Evolutionary conservation across 441 rosid species (phyloP).

Genomic region (Biscutella auriculata): DNA sequence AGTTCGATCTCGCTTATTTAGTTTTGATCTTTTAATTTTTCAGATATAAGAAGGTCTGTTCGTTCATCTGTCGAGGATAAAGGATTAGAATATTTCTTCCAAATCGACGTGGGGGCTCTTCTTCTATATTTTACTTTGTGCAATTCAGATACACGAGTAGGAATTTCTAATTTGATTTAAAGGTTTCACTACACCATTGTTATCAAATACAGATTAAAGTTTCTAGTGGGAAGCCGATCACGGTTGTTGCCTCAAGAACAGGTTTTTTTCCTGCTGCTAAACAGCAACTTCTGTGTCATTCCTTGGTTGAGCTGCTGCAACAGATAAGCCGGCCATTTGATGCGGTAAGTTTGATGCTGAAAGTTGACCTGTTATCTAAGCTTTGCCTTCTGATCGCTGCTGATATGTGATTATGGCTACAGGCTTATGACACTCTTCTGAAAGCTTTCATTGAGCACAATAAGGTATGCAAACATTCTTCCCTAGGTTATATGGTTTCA

Average conservation of each 20-base stretch:
- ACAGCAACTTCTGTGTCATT: conserved; percentile 42
- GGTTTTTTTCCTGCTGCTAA: conserved; percentile 71
- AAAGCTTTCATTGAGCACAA: conserved; percentile 72
- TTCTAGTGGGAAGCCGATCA: conserved; percentile 66
- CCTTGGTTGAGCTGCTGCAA: conserved; percentile 55
- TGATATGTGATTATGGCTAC: conserved; percentile 19
- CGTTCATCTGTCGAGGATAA: conserved; percentile 80
- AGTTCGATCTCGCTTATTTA: neutral
- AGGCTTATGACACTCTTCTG: conserved; percentile 67
- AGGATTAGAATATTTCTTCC: conserved; percentile 70
- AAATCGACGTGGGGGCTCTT: conserved; percentile 62
- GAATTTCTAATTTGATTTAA: neutral
- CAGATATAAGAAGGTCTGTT: conserved; percentile 76
- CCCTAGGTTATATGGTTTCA: neutral
- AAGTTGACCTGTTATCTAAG: neutral
- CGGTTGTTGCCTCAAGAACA: conserved; percentile 43
- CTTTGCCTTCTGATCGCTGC: neutral
- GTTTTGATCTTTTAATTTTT: neutral
- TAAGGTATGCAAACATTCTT: conserved; percentile 32
- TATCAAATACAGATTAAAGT: conserved; percentile 40
- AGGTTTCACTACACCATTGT: neutral
- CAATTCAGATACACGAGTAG: neutral
- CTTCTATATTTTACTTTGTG: neutral
- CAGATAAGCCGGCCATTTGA: conserved; percentile 59
- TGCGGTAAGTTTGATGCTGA: conserved; percentile 32